Evolutionary conservation across 2,329 filamentous ascomycete genomes (phyloP).

Genomic region (Alternaria consortialis): DNA sequence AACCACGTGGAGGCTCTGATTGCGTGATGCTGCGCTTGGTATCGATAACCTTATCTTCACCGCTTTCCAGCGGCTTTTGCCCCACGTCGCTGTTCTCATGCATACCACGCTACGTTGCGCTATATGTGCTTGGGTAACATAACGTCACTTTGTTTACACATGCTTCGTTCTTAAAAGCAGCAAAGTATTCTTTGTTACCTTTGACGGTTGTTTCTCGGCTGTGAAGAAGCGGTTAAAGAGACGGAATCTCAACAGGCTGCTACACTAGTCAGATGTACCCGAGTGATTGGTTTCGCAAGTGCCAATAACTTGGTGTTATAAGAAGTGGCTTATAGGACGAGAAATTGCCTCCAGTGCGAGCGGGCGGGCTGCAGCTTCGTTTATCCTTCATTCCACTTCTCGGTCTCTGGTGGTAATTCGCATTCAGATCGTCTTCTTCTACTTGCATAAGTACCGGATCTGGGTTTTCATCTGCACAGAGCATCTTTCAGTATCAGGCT

Average conservation of each 20-base stretch:
- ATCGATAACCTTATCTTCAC: slow-evolving; percentile 41
- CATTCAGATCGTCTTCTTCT: background rate
- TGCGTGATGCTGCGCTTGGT: slow-evolving; percentile 12
- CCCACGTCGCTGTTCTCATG: background rate
- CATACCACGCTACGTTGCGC: background rate
- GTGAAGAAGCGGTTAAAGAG: background rate
- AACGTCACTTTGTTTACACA: background rate
- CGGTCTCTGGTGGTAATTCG: too few species aligned
- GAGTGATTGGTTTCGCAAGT: background rate
- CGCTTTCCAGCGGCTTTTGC: slow-evolving; percentile 9
- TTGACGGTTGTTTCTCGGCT: background rate
- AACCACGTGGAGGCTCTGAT: slow-evolving; percentile 22
- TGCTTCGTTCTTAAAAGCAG: background rate
- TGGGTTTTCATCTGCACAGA: background rate
- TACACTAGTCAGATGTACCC: background rate
- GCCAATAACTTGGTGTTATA: background rate
- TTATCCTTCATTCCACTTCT: too few species aligned
- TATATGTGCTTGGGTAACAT: background rate
- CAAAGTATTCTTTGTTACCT: background rate
- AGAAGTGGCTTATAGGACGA: background rate
- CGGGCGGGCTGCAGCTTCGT: background rate
- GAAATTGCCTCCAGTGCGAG: background rate
- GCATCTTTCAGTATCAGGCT: background rate
- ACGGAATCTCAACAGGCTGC: background rate
- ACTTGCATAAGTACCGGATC: background rate